A percentile compares a stretch with the other conserved stretches of the same genome.
These are phyloP conservation scores for Pinus taeda DNA, from an alignment of 75 land plant species.

Conservation along the genomic window DNA sequence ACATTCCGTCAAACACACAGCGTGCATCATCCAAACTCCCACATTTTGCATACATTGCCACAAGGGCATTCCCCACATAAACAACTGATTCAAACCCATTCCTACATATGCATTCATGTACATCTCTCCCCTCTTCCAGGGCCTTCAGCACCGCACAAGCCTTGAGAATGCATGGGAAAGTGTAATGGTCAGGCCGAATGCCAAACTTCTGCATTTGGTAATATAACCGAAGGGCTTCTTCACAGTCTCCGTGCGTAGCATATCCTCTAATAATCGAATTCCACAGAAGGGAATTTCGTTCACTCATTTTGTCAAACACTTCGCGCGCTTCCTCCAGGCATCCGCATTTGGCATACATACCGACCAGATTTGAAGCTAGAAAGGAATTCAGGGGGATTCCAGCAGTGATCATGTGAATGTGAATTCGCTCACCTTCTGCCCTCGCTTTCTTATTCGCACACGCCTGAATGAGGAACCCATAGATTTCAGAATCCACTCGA, in stretches of 20 bases:
- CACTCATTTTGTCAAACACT: background rate
- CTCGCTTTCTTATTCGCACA: conserved; percentile 26
- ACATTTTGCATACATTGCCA: conserved; percentile 18
- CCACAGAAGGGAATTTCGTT: conserved; percentile 2
- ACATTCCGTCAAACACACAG: conserved; percentile 13
- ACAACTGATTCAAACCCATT: conserved; percentile 13
- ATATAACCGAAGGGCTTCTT: conserved; percentile 4
- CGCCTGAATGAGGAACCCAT: conserved; percentile 44
- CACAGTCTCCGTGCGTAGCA: conserved; percentile 5
- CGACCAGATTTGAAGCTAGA: too few species aligned
- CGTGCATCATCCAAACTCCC: conserved; percentile 13
- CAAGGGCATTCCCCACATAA: conserved; percentile 9
- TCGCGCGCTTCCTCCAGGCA: too few species aligned
- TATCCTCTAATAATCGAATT: conserved; percentile 16
- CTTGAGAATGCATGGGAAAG: conserved; percentile 7
- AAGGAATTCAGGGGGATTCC: too few species aligned
- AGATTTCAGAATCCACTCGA: conserved; percentile 19
- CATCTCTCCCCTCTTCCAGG: background rate
- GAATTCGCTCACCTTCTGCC: conserved; percentile 28
- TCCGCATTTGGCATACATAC: too few species aligned
- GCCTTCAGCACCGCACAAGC: conserved; percentile 7
- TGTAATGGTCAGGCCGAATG: conserved; percentile 9
- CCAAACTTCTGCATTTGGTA: conserved; percentile 7
- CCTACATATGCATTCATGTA: conserved; percentile 2
- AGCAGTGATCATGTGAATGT: conserved; percentile 19